Conservation (phyloP, 305 asterid species). For the Fraxinus albicans region DNA sequence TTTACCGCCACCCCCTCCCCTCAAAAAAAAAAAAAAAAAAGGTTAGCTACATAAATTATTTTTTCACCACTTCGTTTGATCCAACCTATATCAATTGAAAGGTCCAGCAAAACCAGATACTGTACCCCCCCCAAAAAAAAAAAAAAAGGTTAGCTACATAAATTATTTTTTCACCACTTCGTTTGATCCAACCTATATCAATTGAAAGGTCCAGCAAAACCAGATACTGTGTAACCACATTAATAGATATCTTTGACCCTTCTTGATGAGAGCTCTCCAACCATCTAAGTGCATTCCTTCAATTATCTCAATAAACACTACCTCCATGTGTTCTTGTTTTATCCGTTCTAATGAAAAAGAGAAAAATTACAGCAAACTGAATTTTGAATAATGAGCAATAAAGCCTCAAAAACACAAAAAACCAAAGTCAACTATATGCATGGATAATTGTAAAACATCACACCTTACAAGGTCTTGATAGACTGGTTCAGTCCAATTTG, state of each 20-base stretch:
- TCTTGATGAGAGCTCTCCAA: neutral
- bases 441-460: slow-evolving; percentile 18
- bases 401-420: slow-evolving; percentile 17
- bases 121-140: neutral
- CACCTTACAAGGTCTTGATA: slow-evolving; percentile 86
- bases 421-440: neutral
- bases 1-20: neutral
- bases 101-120: neutral
- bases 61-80: neutral
- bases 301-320: neutral
- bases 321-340: neutral
- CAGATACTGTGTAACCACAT: neutral
- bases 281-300: neutral
- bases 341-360: neutral
- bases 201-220: neutral
- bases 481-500: slow-evolving; percentile 94
- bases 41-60: neutral
- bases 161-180: neutral
- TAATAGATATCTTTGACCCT: neutral
- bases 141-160: neutral
- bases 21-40: neutral
- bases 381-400: neutral
- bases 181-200: neutral
- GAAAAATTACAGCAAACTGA: neutral
- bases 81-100: neutral